phyloP scores from a whole-genome alignment of 768 basidiomycete genomes.

The Boletus pseudopeckii region DNA sequence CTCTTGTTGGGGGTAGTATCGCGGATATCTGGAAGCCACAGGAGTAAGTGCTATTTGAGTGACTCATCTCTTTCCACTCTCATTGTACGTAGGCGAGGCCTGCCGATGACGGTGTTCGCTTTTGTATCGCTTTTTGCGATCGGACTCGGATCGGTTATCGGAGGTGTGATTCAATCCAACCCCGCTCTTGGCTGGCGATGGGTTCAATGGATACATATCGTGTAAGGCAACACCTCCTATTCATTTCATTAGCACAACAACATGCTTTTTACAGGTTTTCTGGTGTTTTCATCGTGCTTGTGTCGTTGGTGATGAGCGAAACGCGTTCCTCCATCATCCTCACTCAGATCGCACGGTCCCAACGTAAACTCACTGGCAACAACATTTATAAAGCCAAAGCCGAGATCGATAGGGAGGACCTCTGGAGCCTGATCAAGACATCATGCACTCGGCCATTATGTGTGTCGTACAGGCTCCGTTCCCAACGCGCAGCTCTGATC shows the following conservation, averaged over 20 bases:
- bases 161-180: slow-evolving; percentile 64
- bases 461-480: slow-evolving; percentile 33
- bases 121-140: slow-evolving; percentile 53
- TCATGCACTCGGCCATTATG: slow-evolving; percentile 69
- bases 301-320: slow-evolving; percentile 61
- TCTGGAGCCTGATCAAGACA: slow-evolving; percentile 57
- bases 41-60: slow-evolving; percentile 42
- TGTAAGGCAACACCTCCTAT: slow-evolving; percentile 33
- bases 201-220: slow-evolving; percentile 77
- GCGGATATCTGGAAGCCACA: slow-evolving; percentile 65
- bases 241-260: too few relatives aligned
- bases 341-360: slow-evolving; percentile 55
- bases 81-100: slow-evolving; percentile 49
- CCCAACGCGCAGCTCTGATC: not conserved
- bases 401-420: slow-evolving; percentile 56
- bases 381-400: slow-evolving; percentile 53
- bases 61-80: not conserved
- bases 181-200: slow-evolving; percentile 65
- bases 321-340: slow-evolving; percentile 72
- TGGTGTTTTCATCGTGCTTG: slow-evolving; percentile 45
- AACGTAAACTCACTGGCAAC: slow-evolving; percentile 66
- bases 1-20: slow-evolving; percentile 66
- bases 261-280: slow-evolving; percentile 40
- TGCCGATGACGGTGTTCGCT: slow-evolving; percentile 74
- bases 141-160: slow-evolving; percentile 59